Evolutionary conservation across 192 early-diverging fungal species (phyloP).

Genomic region (Backusella parvicylindrica): DNA sequence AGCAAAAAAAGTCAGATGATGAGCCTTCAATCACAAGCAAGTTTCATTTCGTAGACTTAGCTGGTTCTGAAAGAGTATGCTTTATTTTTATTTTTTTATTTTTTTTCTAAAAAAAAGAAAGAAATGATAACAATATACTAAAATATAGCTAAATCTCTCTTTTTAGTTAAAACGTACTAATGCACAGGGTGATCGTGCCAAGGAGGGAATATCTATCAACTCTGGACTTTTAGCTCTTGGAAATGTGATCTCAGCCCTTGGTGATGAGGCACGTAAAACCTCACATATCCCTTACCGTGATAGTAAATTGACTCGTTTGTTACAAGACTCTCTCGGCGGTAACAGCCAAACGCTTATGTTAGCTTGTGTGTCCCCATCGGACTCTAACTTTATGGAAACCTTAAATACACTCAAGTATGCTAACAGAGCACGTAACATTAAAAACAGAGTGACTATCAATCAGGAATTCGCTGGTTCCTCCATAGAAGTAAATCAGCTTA

Average conservation of each 20-base stretch:
- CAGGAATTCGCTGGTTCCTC: conserved; percentile 48
- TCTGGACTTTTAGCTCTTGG: conserved; percentile 92
- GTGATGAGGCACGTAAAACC: conserved; percentile 63
- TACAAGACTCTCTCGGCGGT: conserved; percentile 96
- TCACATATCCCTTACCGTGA: conserved; percentile 95
- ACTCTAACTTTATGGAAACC: conserved; percentile 84
- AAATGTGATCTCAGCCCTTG: conserved; percentile 95
- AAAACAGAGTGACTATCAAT: conserved; percentile 72
- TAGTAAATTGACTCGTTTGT: conserved; percentile 92
- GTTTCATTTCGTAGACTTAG: conserved; percentile 98
- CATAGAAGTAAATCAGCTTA: conserved; percentile 52
- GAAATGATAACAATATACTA: not conserved
- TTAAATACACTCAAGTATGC: conserved; percentile 97
- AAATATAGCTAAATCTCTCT: not conserved
- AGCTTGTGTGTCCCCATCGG: conserved; percentile 88
- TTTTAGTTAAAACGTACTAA: conserved; percentile 80
- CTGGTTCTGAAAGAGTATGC: conserved; percentile 83
- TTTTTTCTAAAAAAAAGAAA: no score
- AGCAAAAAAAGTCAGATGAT: conserved; percentile 60
- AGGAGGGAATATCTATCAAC: conserved; percentile 97
- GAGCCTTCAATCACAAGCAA: conserved; percentile 52
- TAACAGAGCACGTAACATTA: conserved; percentile 93
- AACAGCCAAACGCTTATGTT: conserved; percentile 94
- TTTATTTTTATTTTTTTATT: not conserved
- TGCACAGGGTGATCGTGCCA: conserved; percentile 87